Evolutionary conservation across 495 filamentous ascomycete species (phyloP).

Genomic region (Hypoxylon fuscum): DNA sequence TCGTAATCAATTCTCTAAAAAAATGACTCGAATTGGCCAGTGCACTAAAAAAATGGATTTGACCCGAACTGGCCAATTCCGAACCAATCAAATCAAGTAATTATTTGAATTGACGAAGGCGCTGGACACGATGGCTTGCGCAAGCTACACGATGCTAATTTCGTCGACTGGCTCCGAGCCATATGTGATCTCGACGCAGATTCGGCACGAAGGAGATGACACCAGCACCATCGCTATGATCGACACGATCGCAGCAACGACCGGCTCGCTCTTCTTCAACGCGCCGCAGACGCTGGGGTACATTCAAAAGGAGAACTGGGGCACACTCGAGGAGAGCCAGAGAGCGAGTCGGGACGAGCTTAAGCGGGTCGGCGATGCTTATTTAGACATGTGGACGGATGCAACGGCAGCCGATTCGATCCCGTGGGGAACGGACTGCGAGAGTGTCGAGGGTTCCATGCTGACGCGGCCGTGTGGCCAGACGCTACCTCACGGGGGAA

Average conservation of each 20-base stretch:
- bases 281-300: constrained; percentile 52
- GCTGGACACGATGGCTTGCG: constrained; percentile 51
- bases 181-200: constrained; percentile 55
- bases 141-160: constrained; percentile 56
- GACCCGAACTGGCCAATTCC: too few relatives aligned
- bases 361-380: constrained; percentile 55
- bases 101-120: too few relatives aligned
- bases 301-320: constrained; percentile 56
- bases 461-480: constrained; percentile 52
- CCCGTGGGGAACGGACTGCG: constrained; percentile 58
- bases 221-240: constrained; percentile 47
- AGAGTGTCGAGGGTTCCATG: constrained; percentile 55
- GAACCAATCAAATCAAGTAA: too few relatives aligned
- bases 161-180: constrained; percentile 48
- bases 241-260: constrained; percentile 59
- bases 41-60: too few relatives aligned
- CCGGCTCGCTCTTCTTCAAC: constrained; percentile 58
- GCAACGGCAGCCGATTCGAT: constrained; percentile 53
- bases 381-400: constrained; percentile 62
- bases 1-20: too few relatives aligned
- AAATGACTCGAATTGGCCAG: too few relatives aligned
- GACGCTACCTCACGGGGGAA: constrained; percentile 51
- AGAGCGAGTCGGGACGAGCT: constrained; percentile 50
- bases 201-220: constrained; percentile 50
- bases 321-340: constrained; percentile 35